Percentiles rank a stretch among this genome's conserved stretches.
These are phyloP conservation scores for Xylariaceae sp. DNA, from an alignment of 2,329 filamentous ascomycete species.

Conservation along the genomic window DNA sequence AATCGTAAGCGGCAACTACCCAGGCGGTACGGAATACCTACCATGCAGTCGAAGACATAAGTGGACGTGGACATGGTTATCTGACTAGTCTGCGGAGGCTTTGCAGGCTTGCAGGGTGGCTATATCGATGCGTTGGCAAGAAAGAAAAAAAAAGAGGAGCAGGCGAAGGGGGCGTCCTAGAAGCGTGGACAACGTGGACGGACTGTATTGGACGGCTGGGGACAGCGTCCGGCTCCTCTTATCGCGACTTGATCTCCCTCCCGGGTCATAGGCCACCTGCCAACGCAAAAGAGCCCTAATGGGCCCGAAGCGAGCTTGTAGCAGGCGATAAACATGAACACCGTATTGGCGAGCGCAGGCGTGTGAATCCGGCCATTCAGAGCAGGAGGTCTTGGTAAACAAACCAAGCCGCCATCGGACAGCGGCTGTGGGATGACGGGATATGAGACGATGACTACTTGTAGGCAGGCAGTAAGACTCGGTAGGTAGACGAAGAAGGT, in stretches of 20 bases:
- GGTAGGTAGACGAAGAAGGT: not conserved
- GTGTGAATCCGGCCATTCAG: slow-evolving; percentile 2
- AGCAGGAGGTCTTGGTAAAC: not conserved
- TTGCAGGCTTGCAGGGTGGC: slow-evolving; percentile 19
- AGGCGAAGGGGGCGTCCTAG: slow-evolving; percentile 11
- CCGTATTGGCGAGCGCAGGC: slow-evolving; percentile 5
- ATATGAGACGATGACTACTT: not conserved
- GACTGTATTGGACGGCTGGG: slow-evolving; percentile 24
- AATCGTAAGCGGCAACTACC: not conserved
- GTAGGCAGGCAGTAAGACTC: not conserved
- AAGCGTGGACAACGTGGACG: slow-evolving; percentile 33
- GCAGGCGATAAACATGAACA: not conserved
- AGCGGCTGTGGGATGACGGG: slow-evolving; percentile 6
- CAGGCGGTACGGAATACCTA: too few relatives aligned
- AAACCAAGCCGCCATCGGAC: slow-evolving; percentile 8
- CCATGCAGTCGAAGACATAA: slow-evolving; percentile 5
- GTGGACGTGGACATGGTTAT: slow-evolving; percentile 13
- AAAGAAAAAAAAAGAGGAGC: slow-evolving; percentile 21
- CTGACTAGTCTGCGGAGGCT: slow-evolving; percentile 10
- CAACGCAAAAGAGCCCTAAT: slow-evolving; percentile 8
- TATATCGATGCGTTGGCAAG: slow-evolving; percentile 23
- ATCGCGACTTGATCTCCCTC: slow-evolving; percentile 12
- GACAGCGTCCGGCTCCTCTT: slow-evolving; percentile 21
- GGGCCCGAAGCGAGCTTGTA: not conserved
- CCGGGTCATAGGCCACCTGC: slow-evolving; percentile 6